phyloP scores from a whole-genome alignment of 805 yeast species.

The Kodamaea kaohsiungensis region DNA sequence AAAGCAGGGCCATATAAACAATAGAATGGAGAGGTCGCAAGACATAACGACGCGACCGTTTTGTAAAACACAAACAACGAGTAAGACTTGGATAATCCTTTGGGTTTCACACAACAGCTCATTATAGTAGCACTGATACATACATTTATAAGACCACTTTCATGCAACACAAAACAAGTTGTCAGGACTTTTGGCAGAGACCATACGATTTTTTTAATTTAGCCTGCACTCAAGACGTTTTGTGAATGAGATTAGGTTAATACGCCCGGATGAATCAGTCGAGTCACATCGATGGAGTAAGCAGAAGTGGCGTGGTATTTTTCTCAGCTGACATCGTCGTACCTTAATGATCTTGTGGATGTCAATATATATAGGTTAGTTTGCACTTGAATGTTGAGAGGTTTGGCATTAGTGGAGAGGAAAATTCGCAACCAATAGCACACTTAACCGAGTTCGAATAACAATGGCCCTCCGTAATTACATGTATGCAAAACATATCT shows the following conservation, averaged over 20 bases:
- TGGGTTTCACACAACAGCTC: background rate
- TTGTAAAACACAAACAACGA: no score
- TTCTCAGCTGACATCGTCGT: background rate
- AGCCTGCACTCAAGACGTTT: background rate
- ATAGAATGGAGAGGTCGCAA: no score
- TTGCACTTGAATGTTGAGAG: background rate
- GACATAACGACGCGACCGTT: no score
- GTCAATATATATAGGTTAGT: background rate
- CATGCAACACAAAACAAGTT: background rate
- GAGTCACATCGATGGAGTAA: background rate
- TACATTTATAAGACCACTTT: background rate
- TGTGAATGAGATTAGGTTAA: background rate
- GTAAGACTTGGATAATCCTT: background rate
- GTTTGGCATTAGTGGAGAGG: background rate
- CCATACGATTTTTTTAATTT: background rate
- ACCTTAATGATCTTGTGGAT: conserved; percentile 2
- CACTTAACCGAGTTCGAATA: conserved; percentile 5
- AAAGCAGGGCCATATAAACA: no score
- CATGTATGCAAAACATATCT: conserved; percentile 39
- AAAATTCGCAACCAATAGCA: conserved; percentile 7
- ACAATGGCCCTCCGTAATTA: conserved; percentile 44
- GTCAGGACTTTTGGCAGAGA: background rate
- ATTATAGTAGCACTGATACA: background rate
- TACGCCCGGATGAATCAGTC: background rate
- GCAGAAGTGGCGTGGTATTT: conserved; percentile 1